Percentiles rank a stretch among this genome's conserved stretches.
phyloP scores from a whole-genome alignment of 306 rosid species.

The Vigna radiata region DNA sequence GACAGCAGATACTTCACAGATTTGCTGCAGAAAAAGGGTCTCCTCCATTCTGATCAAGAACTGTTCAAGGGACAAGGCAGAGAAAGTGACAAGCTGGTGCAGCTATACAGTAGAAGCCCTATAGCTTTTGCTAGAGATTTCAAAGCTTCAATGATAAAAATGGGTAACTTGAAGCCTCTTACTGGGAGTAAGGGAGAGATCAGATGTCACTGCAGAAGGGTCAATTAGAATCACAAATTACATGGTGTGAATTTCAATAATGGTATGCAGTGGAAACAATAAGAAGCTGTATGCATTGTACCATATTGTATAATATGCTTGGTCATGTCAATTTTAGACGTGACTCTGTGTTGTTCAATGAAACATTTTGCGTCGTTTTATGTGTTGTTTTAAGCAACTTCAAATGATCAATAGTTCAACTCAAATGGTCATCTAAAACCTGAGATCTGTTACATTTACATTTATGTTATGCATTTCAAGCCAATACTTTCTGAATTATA shows the following conservation, averaged over 20 bases:
- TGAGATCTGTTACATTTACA: not conserved
- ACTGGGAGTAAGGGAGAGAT: conserved; percentile 47
- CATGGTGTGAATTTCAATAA: not conserved
- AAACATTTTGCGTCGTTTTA: not conserved
- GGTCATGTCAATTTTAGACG: not conserved
- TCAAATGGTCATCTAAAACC: not conserved
- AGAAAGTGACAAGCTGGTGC: conserved; percentile 49
- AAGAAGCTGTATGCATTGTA: not conserved
- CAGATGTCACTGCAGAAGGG: conserved; percentile 52
- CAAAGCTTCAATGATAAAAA: conserved; percentile 50
- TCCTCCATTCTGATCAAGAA: conserved; percentile 59
- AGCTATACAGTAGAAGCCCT: conserved; percentile 18
- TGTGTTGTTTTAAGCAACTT: not conserved
- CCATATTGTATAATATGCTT: not conserved
- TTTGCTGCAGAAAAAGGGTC: conserved; percentile 49
- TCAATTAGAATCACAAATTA: conserved; percentile 26
- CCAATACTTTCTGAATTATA: too few species aligned
- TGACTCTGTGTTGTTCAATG: not conserved
- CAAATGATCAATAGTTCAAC: not conserved
- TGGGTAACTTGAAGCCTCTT: conserved; percentile 58
- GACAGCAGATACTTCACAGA: conserved; percentile 45
- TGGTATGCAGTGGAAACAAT: not conserved
- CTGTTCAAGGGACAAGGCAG: conserved; percentile 49
- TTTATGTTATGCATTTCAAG: not conserved
- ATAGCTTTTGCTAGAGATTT: conserved; percentile 54